Evolutionary conservation across 129 eudicot genomes (phyloP).

Genomic region (Lactuca saligna): DNA sequence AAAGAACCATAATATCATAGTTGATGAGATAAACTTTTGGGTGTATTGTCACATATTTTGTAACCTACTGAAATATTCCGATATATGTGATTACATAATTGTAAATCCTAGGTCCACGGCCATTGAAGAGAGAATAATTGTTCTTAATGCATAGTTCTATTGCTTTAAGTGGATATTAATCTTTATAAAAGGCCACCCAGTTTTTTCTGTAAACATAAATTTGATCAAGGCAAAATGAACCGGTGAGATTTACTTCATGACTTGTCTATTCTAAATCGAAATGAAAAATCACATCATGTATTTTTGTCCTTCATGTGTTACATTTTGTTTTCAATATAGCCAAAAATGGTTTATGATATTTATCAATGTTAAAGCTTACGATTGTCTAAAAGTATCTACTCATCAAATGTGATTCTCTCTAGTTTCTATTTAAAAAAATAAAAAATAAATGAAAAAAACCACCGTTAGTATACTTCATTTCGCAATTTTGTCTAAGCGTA

Average conservation of each 20-base stretch:
- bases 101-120: neutral
- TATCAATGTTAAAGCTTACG: neutral
- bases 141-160: neutral
- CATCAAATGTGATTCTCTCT: neutral
- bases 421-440: neutral
- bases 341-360: neutral
- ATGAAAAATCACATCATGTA: slow-evolving; percentile 1
- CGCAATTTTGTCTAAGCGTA: too few species aligned
- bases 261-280: slow-evolving; percentile 5
- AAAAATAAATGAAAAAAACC: too few species aligned
- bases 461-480: too few species aligned
- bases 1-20: neutral
- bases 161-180: neutral
- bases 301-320: neutral
- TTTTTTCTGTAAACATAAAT: neutral
- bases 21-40: too few species aligned
- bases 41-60: too few species aligned
- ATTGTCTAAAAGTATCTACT: too few species aligned
- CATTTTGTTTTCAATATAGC: neutral
- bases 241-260: slow-evolving; percentile 1
- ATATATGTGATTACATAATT: too few species aligned
- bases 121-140: neutral
- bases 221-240: neutral
- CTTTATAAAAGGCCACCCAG: neutral
- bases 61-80: too few species aligned